Evolutionary conservation across 192 early-diverging fungal species (phyloP), one percentile per base, ranked within the genome.

Genomic region (Hyaloraphidium curvatum): DNA sequence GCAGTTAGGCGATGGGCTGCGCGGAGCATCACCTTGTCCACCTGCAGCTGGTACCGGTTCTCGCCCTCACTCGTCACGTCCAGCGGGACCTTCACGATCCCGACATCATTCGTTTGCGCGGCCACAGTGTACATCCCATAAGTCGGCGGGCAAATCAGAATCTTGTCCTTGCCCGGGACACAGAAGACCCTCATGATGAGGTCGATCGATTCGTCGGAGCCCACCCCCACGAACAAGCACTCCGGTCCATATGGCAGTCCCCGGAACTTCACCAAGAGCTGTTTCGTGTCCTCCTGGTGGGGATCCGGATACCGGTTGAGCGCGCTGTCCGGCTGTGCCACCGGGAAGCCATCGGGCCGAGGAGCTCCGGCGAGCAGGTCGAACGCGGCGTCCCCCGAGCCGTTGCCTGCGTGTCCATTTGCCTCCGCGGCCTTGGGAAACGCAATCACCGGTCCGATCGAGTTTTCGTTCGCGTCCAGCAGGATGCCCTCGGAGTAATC

Each of bases 401-500:
- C n/a, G n/a, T n/a, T n/a, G 53, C 54, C 31, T 9, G 11, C 23
- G 9, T 25, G 17, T 9, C 23, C 23, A 7, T 11, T 11, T 14
- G 11, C 14, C 5, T 9, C 25, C 43, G 43, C 43, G 17, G 14
- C 17, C 4, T 25, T 48, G 5, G 11, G 7, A 19, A 48, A 31
- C n/a, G 11, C 21, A 53, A 67, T 59, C 22, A 59, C 66, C 0
- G 80, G 68, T 0, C 96, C 96, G 62, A 82, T 87, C 52, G 87
- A 77, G 73, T 99, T 99, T 64, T 99, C 93, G 63, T 99, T 99
- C 28, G 96, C 93, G 60, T 99, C 93, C n/a, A 99, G 77, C 13
- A 99, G 68, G 41, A 99, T 84, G 23, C 96, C 96, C 4, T 66
- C 62, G 50, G 72, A 81, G 64, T 89, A 99, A 68, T 99, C 96